Base-by-base conservation (phyloP, 2,329 filamentous ascomycete genomes). In the Beauveria bassiana region DNA sequence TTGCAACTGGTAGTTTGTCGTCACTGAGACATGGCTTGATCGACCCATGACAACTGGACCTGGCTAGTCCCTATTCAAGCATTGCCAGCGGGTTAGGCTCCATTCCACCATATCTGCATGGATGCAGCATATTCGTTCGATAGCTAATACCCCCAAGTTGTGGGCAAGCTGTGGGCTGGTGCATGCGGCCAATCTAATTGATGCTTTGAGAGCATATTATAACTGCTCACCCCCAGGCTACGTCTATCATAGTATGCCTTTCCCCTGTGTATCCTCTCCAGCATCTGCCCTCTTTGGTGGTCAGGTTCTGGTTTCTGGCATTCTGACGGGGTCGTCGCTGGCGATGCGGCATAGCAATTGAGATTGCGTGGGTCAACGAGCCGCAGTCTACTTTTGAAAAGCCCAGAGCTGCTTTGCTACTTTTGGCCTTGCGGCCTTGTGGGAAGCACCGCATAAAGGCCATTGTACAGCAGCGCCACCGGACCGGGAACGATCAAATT, bases 21-120 rank as follows among this genome's bases (percentile, higher is more conserved):
- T 10, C 42, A 26, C 58, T 61, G 46, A 61, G 59, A 61, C 59
- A 61, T 60, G 58, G 54, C 49, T 24, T 42, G 58, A 55, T 61
- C 20, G 58, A 20, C 40, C 55, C 49, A 54, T 45, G 43, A 40
- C 40, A 61, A 55, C 43, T 54, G 59, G 59, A 55, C 51, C 59
- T 61, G 59, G 59, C 59, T 61, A 61, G 50, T 51, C 59, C 59
- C 31, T n/a, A 50, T 43, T 45, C n/a, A 61, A 40, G 50, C 16
- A 24, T 42, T 40, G 58, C 58, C 50, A 54, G 59, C 59, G 45
- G 38, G 31, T 42, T 20, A 24, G 49, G 58, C 49, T 20, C 58
- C 58, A 60, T 60, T 26, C 38, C 12, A 22, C 26, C 58, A 52
- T 43, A 43, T 43, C 24, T 46, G 20, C 54, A 46, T 51, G 16